Percentiles rank a stretch among this genome's conserved stretches.
Conservation (phyloP, 441 rosid genomes). For the Aleurites moluccanus region DNA sequence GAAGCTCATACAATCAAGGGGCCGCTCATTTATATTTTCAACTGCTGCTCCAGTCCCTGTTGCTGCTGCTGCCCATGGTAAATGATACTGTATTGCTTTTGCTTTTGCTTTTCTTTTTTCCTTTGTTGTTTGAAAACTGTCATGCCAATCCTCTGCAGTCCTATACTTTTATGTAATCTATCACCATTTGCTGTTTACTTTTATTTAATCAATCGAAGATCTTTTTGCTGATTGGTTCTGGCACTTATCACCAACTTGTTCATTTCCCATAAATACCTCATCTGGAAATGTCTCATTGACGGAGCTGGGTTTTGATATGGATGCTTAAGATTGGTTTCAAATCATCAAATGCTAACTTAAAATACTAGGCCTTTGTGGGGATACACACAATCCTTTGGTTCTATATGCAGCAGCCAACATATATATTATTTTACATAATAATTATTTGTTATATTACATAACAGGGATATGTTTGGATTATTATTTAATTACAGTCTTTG, state of each 20-base stretch:
- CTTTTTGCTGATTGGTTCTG: background rate
- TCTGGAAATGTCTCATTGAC: background rate
- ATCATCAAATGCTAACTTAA: background rate
- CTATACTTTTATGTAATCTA: background rate
- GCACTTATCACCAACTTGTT: background rate
- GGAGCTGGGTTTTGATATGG: background rate
- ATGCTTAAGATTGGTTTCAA: constrained; percentile 9
- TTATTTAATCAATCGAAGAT: background rate
- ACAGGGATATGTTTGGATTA: background rate
- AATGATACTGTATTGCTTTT: constrained; percentile 19
- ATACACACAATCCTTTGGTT: background rate
- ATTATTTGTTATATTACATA: background rate
- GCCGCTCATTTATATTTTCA: constrained; percentile 91
- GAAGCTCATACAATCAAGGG: constrained; percentile 84
- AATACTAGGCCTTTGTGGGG: background rate
- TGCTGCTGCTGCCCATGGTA: constrained; percentile 92
- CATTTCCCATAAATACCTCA: background rate
- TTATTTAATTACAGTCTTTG: background rate
- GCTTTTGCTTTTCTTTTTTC: background rate
- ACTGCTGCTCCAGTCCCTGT: constrained; percentile 78
- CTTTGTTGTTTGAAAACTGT: background rate
- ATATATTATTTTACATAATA: background rate
- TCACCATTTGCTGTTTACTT: background rate
- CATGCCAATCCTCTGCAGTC: background rate
- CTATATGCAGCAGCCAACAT: background rate